Base-by-base conservation (phyloP, 768 basidiomycete genomes). In the Lactifluus piperatus region DNA sequence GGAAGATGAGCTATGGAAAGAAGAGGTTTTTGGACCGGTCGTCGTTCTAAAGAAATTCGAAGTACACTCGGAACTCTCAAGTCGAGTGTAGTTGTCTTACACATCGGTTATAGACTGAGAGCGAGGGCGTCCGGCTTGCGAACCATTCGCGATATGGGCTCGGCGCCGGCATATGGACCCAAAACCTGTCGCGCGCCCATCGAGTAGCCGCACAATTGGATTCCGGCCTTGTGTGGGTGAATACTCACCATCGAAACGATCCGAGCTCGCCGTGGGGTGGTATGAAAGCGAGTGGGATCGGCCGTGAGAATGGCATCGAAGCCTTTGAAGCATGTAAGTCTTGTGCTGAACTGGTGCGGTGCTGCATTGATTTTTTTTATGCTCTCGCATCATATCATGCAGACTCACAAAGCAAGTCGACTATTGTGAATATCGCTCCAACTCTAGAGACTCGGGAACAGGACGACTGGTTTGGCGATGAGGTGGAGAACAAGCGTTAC, bases 231-330 rank as follows among this genome's bases (percentile, higher is more conserved):
- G 86, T 88, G 46, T 94, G 91, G 91, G 81, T 92, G 37, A 93
- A 94, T 68, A 91, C 87, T 0, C 89, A 92, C 64, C 91, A 94
- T 67, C 80, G 91, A 47, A 93, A 94, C 65, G 90, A 93, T 67
- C 91, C 91, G 8, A 87, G 86, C 62, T 91, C 88, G 32, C 90
- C 91, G 41, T 94, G 91, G 88, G 90, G 90, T 20, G 90, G 90
- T 6, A 88, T 91, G 88, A 91, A 92, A 69, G 85, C 87, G 63
- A 92, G 90, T 65, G 91, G 91, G 1, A 85, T 91, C 53, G 91
- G 91, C 5, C 72, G 91, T 57, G 91, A 94, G 68, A 94, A 94
- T 63, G 91, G 91, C 1, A 57, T 87, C 4, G 91, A 92, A 68
- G 88, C 90, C 16, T 81, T 85, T 51, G 81, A 88, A 69, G 79